Evolutionary conservation across 208 protist species (phyloP).

Genomic region (Crithidia fasciculata): DNA sequence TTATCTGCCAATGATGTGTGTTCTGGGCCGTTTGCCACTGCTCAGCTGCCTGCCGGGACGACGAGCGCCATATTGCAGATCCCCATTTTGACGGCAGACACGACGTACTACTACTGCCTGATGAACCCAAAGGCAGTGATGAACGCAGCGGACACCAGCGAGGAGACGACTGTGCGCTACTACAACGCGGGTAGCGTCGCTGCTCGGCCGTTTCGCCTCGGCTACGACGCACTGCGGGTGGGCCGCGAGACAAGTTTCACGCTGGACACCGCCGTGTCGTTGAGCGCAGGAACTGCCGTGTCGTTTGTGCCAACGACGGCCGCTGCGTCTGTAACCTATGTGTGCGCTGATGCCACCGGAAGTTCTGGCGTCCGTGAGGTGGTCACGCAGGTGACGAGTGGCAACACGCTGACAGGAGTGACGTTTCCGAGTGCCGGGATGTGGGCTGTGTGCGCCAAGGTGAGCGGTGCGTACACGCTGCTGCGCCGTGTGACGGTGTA

Average conservation of each 20-base stretch:
- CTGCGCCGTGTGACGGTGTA: slow-evolving; percentile 55
- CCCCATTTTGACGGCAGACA: too few species aligned
- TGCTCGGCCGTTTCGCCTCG: background rate
- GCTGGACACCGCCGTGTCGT: background rate
- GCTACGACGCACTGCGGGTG: background rate
- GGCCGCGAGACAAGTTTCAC: background rate
- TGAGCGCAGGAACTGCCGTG: too few species aligned
- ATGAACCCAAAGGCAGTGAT: background rate
- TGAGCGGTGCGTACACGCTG: slow-evolving; percentile 18
- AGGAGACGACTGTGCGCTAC: background rate
- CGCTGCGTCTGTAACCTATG: too few species aligned
- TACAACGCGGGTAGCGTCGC: background rate
- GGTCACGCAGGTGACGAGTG: background rate
- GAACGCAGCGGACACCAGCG: background rate
- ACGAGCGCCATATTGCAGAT: background rate
- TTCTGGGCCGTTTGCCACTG: too few species aligned
- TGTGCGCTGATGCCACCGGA: too few species aligned
- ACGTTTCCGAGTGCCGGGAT: slow-evolving; percentile 40
- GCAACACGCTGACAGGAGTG: slow-evolving; percentile 30
- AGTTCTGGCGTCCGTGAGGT: slow-evolving; percentile 1
- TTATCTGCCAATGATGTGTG: too few species aligned
- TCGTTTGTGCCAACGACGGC: too few species aligned
- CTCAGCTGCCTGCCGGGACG: too few species aligned
- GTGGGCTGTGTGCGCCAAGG: slow-evolving; percentile 57
- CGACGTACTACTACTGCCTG: background rate